Evolutionary conservation across 164 flowering plant species (phyloP).

Genomic region (Stephania yunnanensis): DNA sequence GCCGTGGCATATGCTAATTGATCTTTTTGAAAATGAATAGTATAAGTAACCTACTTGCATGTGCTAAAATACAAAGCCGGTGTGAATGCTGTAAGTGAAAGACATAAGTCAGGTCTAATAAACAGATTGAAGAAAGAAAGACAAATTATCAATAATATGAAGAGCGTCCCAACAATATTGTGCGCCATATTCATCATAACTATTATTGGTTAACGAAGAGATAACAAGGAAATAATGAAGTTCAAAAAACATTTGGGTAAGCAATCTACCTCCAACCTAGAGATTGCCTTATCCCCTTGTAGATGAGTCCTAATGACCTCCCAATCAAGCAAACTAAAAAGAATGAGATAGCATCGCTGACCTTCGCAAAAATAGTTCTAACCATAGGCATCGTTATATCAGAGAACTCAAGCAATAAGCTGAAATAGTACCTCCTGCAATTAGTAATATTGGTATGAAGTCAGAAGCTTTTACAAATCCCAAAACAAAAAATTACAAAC

Average conservation of each 20-base stretch:
- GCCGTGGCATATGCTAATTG: background rate
- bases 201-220: background rate
- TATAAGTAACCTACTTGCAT: background rate
- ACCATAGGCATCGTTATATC: slow-evolving; percentile 77
- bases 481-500: too few relatives aligned
- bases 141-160: slow-evolving; percentile 5
- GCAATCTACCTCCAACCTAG: slow-evolving; percentile 65
- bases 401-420: slow-evolving; percentile 79
- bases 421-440: slow-evolving; percentile 95
- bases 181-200: background rate
- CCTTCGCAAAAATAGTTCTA: slow-evolving; percentile 46
- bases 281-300: slow-evolving; percentile 89
- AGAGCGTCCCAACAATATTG: background rate
- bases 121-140: slow-evolving; percentile 4
- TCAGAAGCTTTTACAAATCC: background rate
- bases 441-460: slow-evolving; percentile 9
- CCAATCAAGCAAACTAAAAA: slow-evolving; percentile 87
- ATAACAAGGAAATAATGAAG: background rate
- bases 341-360: slow-evolving; percentile 78
- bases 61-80: background rate
- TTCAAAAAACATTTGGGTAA: background rate
- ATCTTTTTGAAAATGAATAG: background rate
- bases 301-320: slow-evolving; percentile 84
- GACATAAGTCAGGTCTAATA: background rate
- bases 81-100: background rate